Base-by-base conservation (phyloP, 108 stramenopile species). In the Skeletonema marinoi region DNA sequence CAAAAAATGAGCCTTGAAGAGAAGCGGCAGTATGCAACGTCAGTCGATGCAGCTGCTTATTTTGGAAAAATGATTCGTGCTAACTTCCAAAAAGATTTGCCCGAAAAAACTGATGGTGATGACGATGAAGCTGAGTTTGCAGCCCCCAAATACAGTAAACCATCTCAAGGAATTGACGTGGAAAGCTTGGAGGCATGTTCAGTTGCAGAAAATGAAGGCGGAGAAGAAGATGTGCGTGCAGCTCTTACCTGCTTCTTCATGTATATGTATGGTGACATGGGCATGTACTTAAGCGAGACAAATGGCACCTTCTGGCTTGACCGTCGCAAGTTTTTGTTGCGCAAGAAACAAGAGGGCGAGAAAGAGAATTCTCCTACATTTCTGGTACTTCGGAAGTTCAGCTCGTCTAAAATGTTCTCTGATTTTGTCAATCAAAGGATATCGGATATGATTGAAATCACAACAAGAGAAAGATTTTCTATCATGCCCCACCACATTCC, bases 191-290 rank as follows among this genome's bases (percentile, higher is more conserved):
- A 92, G 77, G 87, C 87, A 1, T 85, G 72, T 51, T n/a, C 66
- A 30, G 75, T 73, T 9, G 74, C 79, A 17, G 90, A 90, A 29
- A 92, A 93, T 71, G 88, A 92, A 82, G 73, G 75, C 2, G 85
- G 78, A 1, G 95, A 96, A 70, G 92, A 96, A 51, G 88, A 90
- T 58, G 85, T 85, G 2, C 78, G 91, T 8, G 85, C 91, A 54
- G 90, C 95, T 0, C 89, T 96, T 58, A 72, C 89, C 3, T 83
- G 86, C 14, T 96, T 96, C 73, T 96, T 93, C 68, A 33, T 96
- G 19, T 82, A 80, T 64, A 63, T 89, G 69, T 88, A 86, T 73
- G 95, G 95, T 17, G 89, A 96, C 65, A 90, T 96, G 89, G 83
- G 90, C 70, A 89, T 66, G 87, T 83, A 48, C 71, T 61, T 77